Evolutionary conservation across 345 rosid species (phyloP), one percentile per base, ranked within the genome.

Genomic region (Mercurialis annua): DNA sequence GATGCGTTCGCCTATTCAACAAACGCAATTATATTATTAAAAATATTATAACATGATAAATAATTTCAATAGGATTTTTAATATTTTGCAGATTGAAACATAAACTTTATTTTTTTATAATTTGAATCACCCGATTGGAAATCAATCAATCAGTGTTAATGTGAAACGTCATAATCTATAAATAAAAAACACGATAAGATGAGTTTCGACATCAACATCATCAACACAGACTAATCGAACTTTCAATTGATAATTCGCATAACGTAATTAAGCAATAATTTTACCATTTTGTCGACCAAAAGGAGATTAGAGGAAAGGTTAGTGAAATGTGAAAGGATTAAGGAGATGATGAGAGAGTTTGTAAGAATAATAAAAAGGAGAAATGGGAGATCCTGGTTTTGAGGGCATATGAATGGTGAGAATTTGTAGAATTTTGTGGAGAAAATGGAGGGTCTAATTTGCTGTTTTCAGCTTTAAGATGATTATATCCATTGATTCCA

Each of bases 271-370:
- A 3, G 1, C 44, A 40, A 40, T 4, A 40, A 54, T 73, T n/a
- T 12, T 75, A 77, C 81, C 84, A 77, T 77, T 53, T 77, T 81
- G 79, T 72, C 75, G 66, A 71, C 56, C 71, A 66, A 65, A 63
- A 59, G 72, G 58, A 55, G 31, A 48, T 15, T 20, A 31, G 51
- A 23, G 16, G 11, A 47, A 50, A 50, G n/a, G n/a, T n/a, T 7
- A 29, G 73, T 40, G 61, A 70, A 54, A 34, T 38, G 52, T 31
- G 49, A 30, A 58, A 40, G 47, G 16, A 56, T 17, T 33, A 42
- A 49, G 68, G 12, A 62, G 73, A 74, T 26, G 71, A 26, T 47
- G 21, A 63, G 29, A 71, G 67, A 29, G 66, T 63, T 43, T 43
- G 57, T 38, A 56, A 29, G 38, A 55, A 70, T 15, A 67, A 65